phyloP scores from a whole-genome alignment of 495 filamentous ascomycete species.

The Penicilliopsis zonata region DNA sequence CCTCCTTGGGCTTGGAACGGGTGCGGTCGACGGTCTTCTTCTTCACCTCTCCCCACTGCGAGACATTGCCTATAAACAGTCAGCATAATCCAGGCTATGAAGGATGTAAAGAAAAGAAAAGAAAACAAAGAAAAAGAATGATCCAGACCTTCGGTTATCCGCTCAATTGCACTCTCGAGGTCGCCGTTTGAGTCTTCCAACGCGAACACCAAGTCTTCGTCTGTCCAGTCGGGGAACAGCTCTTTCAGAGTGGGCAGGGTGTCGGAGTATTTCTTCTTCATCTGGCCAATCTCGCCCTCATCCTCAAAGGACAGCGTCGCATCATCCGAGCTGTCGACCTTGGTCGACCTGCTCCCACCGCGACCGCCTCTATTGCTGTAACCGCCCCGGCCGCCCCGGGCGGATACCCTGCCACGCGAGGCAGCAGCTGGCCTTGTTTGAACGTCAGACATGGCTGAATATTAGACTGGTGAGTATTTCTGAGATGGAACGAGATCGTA shows the following conservation, averaged over 20 bases:
- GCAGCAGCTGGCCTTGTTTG: slow-evolving; percentile 63
- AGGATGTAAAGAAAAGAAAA: slow-evolving; percentile 2
- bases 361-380: slow-evolving; percentile 62
- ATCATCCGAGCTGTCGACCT: slow-evolving; percentile 48
- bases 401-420: slow-evolving; percentile 68
- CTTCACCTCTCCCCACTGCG: slow-evolving; percentile 93
- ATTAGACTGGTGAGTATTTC: slow-evolving; percentile 16
- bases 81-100: slow-evolving; percentile 7
- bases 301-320: slow-evolving; percentile 55
- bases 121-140: slow-evolving; percentile 3
- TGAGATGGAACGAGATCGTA: slow-evolving; percentile 11
- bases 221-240: slow-evolving; percentile 84
- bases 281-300: slow-evolving; percentile 78
- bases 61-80: slow-evolving; percentile 55
- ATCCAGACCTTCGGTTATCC: slow-evolving; percentile 77
- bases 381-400: slow-evolving; percentile 74
- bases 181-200: slow-evolving; percentile 88
- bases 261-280: slow-evolving; percentile 74
- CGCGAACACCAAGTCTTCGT: slow-evolving; percentile 82
- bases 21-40: slow-evolving; percentile 77
- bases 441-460: slow-evolving; percentile 74
- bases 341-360: slow-evolving; percentile 53
- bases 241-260: slow-evolving; percentile 72
- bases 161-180: slow-evolving; percentile 68
- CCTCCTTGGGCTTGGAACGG: slow-evolving; percentile 73